Base-by-base conservation (phyloP, 139 green algal species). In the Picochlorum sp. region DNA sequence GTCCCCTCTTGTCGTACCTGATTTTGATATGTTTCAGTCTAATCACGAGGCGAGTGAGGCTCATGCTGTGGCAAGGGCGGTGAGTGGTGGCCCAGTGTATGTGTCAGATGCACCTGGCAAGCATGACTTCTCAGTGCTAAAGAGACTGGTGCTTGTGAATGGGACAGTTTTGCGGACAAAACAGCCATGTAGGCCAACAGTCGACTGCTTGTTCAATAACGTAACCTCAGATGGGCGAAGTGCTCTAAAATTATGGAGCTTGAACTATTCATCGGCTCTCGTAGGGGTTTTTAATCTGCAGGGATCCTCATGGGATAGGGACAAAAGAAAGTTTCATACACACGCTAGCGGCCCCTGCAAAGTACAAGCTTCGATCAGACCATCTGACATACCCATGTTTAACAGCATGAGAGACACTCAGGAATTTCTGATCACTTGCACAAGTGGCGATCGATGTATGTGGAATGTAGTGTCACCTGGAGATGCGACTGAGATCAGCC, bases 211-310 rank as follows among this genome's bases (percentile, higher is more conserved):
- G 8, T 97, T 98, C 70, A 45, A 4, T 7, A 88, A 98, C 57
- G 75, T 88, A 13, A 68, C 88, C 30, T 57, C 85, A 8, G 92
- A 97, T 69, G 74, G 74, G n/a, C 64, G 60, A 45, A 83, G 70
- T 18, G 34, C 90, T 73, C 79, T 96, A 38, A 97, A 95, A 80
- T 63, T 91, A 20, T 91, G 84, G 84, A 90, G 86, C 60, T 32
- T 62, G n/a, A 91, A 91, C 68, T 16, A 51, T 1, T 63, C 60
- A 24, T 70, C 61, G 3, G 86, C 82, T 34, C 65, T 97, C 34
- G 74, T 97, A 58, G 88, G 79, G 4, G 71, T 87, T 2, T 92
- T 96, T 77, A 89, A 97, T 74, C 55, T 94, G 15, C 90, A 97
- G 76, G 90, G 90, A 37, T 75, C 85, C 16, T 80, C 62, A 24